Percentiles rank a stretch among this genome's conserved stretches.
Evolutionary conservation across 2,329 filamentous ascomycete genomes (phyloP).

Genomic region (Fusarium sp.): DNA sequence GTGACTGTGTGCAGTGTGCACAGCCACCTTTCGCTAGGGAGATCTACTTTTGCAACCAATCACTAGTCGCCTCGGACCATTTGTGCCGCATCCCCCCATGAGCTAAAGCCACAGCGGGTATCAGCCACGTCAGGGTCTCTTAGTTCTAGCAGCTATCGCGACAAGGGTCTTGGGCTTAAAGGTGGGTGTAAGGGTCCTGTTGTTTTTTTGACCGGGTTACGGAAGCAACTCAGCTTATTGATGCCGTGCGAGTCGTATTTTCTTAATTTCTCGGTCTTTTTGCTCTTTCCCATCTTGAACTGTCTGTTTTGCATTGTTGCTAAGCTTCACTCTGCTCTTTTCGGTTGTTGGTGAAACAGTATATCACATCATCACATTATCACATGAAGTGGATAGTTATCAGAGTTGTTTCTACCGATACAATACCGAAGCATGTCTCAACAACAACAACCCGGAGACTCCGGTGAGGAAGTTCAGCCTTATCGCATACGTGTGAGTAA

Average conservation of each 20-base stretch:
- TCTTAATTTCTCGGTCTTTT: constrained; percentile 29
- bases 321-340: constrained; percentile 1
- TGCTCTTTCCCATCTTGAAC: constrained; percentile 7
- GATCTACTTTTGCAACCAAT: constrained; percentile 16
- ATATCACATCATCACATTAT: background rate
- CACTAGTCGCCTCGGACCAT: constrained; percentile 24
- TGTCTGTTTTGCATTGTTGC: constrained; percentile 16
- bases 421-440: constrained; percentile 20
- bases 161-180: constrained; percentile 26
- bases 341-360: background rate
- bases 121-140: constrained; percentile 39
- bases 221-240: constrained; percentile 32
- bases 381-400: constrained; percentile 1
- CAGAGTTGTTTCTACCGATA: constrained; percentile 6
- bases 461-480: constrained; percentile 62
- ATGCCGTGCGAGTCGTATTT: constrained; percentile 19
- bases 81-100: constrained; percentile 26
- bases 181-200: constrained; percentile 35
- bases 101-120: constrained; percentile 39
- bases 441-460: constrained; percentile 42
- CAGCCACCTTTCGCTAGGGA: constrained; percentile 30
- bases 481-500: constrained; percentile 69
- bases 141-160: constrained; percentile 40
- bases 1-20: constrained; percentile 27
- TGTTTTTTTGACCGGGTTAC: constrained; percentile 31